Evolutionary conservation across 495 filamentous ascomycete genomes (phyloP), one percentile per base, ranked within the genome.

Genomic region (Friedmanniomyces simplex): DNA sequence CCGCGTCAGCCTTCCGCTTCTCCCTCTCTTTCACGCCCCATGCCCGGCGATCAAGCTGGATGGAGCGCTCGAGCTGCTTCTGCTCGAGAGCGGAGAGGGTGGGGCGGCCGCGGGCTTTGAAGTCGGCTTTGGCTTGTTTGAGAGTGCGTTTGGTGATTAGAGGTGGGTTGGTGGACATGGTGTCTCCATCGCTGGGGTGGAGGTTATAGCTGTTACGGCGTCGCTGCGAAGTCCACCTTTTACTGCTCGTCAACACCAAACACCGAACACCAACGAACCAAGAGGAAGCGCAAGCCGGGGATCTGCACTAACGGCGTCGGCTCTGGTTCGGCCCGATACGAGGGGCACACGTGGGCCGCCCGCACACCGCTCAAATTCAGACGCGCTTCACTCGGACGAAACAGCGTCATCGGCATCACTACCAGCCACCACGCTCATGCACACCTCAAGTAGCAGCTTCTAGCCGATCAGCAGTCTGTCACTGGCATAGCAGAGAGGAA

Each of bases 41-140:
- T 45, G 65, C 65, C 16, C 65, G 63, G 5, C 58, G 56, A 26
- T 60, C 63, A 13, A 67, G 58, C 55, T 67, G 55, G 12, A 54
- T 45, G 14, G 55, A 39, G 13, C 65, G 65, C 42, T 59, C 50
- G 22, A 67, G 48, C 47, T 63, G 63, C 25, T 54, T 61, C 36
- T 61, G 14, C 52, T 65, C 65, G 21, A 41, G 32, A 1, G 58
- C 57, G n/a, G 63, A 61, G 21, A 67, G 21, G 25, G 55, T 13
- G n/a, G 63, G 63, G 7, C 46, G 50, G 49, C 58, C 54, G 39
- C 62, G 55, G 8, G 57, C 28, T 32, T 59, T 60, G 60, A 52
- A 67, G 32, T 52, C 52, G 1, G 65, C 65, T 52, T 58, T 62
- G 47, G 63, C 63, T 42, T 65, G 59, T 32, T 58, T 58, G 13